These are phyloP conservation scores for Chytriomyces sp. DNA, from an alignment of 192 early-diverging fungal genomes.

Conservation along the genomic window DNA sequence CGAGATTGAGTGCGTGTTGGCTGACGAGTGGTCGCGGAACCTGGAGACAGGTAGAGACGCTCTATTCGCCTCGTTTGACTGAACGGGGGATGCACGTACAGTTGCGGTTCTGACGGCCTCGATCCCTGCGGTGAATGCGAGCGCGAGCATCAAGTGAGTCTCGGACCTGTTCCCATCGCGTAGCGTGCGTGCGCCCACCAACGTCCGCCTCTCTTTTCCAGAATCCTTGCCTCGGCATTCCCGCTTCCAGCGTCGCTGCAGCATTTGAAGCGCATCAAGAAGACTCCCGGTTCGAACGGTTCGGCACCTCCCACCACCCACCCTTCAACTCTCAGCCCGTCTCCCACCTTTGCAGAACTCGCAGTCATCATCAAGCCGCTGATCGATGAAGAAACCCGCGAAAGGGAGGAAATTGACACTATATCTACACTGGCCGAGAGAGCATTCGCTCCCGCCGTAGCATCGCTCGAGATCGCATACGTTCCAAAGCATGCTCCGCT, in stretches of 20 bases:
- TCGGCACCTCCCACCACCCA: not conserved
- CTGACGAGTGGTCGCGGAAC: constrained; percentile 12
- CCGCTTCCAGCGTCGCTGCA: constrained; percentile 12
- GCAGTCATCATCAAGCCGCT: not conserved
- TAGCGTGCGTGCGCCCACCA: not conserved
- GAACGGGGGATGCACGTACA: not conserved
- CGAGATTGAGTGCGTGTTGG: constrained; percentile 1
- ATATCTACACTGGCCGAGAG: not conserved
- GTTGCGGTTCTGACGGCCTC: not conserved
- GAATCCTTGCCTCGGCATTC: constrained; percentile 2
- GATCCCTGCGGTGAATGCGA: constrained; percentile 7
- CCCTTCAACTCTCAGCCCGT: not conserved
- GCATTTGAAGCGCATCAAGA: constrained; percentile 20
- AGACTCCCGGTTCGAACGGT: not conserved
- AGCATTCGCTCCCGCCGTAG: not conserved
- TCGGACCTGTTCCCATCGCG: too few relatives aligned
- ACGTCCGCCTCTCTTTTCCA: not conserved
- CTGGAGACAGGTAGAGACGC: constrained; percentile 11
- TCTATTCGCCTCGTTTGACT: not conserved
- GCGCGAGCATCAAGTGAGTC: constrained; percentile 10
- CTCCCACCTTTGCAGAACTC: not conserved
- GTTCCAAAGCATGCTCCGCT: constrained; percentile 67
- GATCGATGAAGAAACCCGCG: not conserved
- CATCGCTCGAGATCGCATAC: constrained; percentile 22
- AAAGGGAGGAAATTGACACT: not conserved